These are phyloP conservation scores for Trichocladium antarcticum DNA, from an alignment of 495 filamentous ascomycete species.

Conservation along the genomic window DNA sequence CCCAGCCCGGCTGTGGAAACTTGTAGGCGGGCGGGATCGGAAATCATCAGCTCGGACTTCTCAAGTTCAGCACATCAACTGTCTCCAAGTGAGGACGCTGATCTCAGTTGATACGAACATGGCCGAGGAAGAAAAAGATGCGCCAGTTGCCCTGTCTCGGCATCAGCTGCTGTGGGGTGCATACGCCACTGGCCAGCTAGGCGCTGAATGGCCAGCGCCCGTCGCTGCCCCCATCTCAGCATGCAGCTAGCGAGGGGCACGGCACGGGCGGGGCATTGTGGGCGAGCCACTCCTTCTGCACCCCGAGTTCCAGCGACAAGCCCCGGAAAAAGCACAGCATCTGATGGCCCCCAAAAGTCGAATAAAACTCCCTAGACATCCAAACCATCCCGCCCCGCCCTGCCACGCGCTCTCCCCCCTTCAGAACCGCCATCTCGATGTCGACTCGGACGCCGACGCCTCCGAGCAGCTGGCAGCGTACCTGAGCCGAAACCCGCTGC, in stretches of 20 bases:
- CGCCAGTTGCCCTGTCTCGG: too few relatives aligned
- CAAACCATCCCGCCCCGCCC: background rate
- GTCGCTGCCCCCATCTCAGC: background rate
- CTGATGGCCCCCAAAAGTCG: background rate
- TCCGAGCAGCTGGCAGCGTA: conserved; percentile 1
- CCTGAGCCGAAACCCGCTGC: background rate
- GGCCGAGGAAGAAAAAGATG: too few relatives aligned
- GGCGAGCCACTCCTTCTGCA: background rate
- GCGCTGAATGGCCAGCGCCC: too few relatives aligned
- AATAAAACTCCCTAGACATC: background rate
- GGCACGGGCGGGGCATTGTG: background rate
- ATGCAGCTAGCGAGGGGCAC: conserved; percentile 6
- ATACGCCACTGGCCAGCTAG: too few relatives aligned
- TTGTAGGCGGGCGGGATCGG: too few relatives aligned
- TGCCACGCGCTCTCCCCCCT: background rate
- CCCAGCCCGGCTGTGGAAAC: too few relatives aligned
- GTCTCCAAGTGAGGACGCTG: too few relatives aligned
- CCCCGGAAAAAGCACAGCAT: conserved; percentile 5
- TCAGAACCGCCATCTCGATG: background rate
- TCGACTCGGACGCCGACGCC: background rate
- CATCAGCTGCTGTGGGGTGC: too few relatives aligned
- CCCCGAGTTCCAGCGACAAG: conserved; percentile 1
- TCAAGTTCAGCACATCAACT: too few relatives aligned
- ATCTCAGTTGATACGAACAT: too few relatives aligned
- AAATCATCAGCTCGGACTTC: too few relatives aligned